Evolutionary conservation across 495 filamentous ascomycete genomes (phyloP).

Genomic region (Penicillium paxilli): DNA sequence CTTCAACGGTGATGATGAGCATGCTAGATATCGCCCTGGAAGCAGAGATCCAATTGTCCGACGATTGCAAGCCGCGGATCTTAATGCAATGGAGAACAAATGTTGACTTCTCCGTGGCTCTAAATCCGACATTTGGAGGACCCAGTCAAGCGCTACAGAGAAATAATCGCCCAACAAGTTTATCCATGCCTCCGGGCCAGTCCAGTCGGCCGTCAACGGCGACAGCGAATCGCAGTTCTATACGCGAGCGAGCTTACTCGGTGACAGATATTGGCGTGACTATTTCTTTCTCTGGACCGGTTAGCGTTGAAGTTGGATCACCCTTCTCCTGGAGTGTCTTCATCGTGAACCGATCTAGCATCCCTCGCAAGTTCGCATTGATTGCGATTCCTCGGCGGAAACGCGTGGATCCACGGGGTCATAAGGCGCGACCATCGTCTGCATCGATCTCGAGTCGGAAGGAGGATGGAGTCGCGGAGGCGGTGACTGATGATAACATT

Average conservation of each 20-base stretch:
- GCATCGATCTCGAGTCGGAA: conserved; percentile 43
- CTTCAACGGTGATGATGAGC: conserved; percentile 49
- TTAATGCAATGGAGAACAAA: conserved; percentile 78
- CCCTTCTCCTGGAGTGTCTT: conserved; percentile 86
- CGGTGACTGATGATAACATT: conserved; percentile 81
- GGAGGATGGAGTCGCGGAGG: conserved; percentile 63
- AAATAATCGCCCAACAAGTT: conserved; percentile 56
- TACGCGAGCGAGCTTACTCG: conserved; percentile 50
- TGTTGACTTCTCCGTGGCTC: conserved; percentile 77
- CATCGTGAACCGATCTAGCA: conserved; percentile 75
- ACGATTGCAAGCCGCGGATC: conserved; percentile 70
- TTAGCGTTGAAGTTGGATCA: conserved; percentile 64
- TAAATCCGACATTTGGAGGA: conserved; percentile 61
- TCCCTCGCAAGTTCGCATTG: conserved; percentile 74
- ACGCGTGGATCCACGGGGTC: conserved; percentile 62
- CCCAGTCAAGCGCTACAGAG: conserved; percentile 56
- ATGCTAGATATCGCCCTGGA: conserved; percentile 64
- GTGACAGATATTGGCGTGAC: conserved; percentile 68
- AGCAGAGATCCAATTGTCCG: conserved; percentile 62
- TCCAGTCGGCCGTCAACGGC: conserved; percentile 27
- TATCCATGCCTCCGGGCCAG: conserved; percentile 24
- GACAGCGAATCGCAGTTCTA: conserved; percentile 53
- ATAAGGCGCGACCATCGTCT: conserved; percentile 48
- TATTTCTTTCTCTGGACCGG: conserved; percentile 70
- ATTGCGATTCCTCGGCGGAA: conserved; percentile 78